These are phyloP conservation scores for Conticribra weissflogii DNA, from an alignment of 108 stramenopile genomes.

Conservation along the genomic window DNA sequence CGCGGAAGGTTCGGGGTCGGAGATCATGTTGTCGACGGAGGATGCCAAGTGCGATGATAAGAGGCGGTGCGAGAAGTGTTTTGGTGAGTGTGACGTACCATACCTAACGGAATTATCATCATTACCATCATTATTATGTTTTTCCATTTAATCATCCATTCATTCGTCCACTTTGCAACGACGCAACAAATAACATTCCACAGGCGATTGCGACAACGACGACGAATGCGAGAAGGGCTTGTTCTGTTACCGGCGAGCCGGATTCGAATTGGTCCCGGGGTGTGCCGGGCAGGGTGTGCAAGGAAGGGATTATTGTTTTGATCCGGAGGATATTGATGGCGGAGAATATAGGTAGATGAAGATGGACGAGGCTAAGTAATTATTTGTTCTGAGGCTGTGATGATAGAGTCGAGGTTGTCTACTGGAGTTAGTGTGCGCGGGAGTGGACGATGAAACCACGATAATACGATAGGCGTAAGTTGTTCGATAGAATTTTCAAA, in stretches of 20 bases:
- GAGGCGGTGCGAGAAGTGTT: constrained; percentile 16
- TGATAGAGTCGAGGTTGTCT: too few relatives aligned
- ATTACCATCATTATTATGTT: background rate
- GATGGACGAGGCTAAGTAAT: too few relatives aligned
- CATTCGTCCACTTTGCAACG: background rate
- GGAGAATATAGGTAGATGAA: background rate
- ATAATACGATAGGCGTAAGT: too few relatives aligned
- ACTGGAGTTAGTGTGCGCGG: too few relatives aligned
- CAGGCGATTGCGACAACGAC: constrained; percentile 19
- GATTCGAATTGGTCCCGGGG: constrained; percentile 34
- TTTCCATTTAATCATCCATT: background rate
- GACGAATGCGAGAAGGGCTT: constrained; percentile 24
- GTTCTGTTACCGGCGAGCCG: constrained; percentile 28
- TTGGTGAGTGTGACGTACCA: constrained; percentile 2
- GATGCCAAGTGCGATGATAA: constrained; percentile 16
- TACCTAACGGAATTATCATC: too few relatives aligned
- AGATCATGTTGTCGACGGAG: constrained; percentile 10
- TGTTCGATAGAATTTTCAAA: too few relatives aligned
- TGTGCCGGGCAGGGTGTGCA: constrained; percentile 41
- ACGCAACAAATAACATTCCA: too few relatives aligned
- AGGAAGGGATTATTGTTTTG: constrained; percentile 37
- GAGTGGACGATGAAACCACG: too few relatives aligned
- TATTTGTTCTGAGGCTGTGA: too few relatives aligned
- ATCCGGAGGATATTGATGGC: constrained; percentile 29
- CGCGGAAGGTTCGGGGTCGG: constrained; percentile 4